phyloP scores from a whole-genome alignment of 2,329 filamentous ascomycete genomes.

The Byssochlamys sp. region DNA sequence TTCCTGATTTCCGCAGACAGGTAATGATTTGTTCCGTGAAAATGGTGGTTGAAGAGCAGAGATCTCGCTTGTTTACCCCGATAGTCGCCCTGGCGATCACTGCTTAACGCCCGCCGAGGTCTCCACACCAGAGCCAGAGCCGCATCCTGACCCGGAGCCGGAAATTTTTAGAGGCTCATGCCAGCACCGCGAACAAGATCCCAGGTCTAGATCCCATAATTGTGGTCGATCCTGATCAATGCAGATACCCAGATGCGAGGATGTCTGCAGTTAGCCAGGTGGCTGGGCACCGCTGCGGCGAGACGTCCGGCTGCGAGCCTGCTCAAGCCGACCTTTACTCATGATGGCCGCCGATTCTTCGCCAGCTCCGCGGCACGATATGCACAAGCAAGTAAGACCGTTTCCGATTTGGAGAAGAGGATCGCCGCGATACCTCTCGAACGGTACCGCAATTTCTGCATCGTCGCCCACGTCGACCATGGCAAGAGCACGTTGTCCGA shows the following conservation, averaged over 20 bases:
- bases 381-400: slow-evolving; percentile 15
- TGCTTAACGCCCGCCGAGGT: slow-evolving; percentile 6
- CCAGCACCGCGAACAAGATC: not conserved
- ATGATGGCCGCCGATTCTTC: slow-evolving; percentile 21
- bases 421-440: slow-evolving; percentile 44
- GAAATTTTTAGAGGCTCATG: slow-evolving; percentile 4
- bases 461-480: slow-evolving; percentile 97
- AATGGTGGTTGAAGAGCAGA: not conserved
- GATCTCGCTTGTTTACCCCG: slow-evolving; percentile 25
- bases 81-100: slow-evolving; percentile 30
- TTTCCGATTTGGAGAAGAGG: slow-evolving; percentile 49
- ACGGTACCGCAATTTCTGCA: slow-evolving; percentile 81
- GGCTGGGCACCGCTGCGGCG: slow-evolving; percentile 32
- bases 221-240: slow-evolving; percentile 9
- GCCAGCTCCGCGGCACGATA: slow-evolving; percentile 18
- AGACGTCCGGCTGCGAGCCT: slow-evolving; percentile 21
- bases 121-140: slow-evolving; percentile 24
- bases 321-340: slow-evolving; percentile 18
- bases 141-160: not conserved
- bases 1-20: not conserved
- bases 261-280: slow-evolving; percentile 39
- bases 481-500: slow-evolving; percentile 94
- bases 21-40: not conserved
- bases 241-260: slow-evolving; percentile 35
- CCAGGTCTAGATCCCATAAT: not conserved